Conservation (phyloP, 2,329 filamentous ascomycete species). For the Aspergillus fructus region DNA sequence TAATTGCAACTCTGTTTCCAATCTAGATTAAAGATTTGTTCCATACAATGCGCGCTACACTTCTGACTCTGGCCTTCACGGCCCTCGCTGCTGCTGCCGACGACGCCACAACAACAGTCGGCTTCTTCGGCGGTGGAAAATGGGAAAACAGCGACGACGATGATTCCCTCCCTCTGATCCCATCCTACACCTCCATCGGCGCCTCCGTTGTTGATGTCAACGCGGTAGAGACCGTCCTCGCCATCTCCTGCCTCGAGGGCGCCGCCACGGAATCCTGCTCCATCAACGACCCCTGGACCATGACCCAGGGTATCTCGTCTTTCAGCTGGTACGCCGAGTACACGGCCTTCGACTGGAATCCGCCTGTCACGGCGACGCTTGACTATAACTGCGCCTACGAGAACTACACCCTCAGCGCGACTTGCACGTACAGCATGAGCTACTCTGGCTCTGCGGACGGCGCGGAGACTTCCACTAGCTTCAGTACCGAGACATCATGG, state of each 20-base stretch:
- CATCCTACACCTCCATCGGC: background rate
- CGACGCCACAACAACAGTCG: background rate
- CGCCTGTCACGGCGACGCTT: background rate
- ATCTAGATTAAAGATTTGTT: background rate
- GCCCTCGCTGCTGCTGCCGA: background rate
- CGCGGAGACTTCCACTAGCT: background rate
- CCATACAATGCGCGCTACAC: background rate
- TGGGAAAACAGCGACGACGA: background rate
- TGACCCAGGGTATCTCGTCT: background rate
- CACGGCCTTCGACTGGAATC: background rate
- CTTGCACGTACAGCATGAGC: background rate
- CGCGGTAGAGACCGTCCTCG: constrained; percentile 2
- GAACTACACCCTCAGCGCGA: background rate
- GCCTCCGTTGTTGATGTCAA: constrained; percentile 2
- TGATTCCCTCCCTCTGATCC: background rate
- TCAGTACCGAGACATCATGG: background rate
- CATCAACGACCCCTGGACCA: constrained; percentile 1
- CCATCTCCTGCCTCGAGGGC: background rate
- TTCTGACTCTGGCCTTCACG: background rate
- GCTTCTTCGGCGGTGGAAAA: background rate
- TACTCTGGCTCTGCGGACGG: background rate
- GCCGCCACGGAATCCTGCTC: background rate
- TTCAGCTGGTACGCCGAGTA: background rate
- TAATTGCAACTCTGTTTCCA: background rate
- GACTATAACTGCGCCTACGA: background rate